Evolutionary conservation across 2,329 filamentous ascomycete genomes (phyloP).

Genomic region (Rhynchosporium secalis): DNA sequence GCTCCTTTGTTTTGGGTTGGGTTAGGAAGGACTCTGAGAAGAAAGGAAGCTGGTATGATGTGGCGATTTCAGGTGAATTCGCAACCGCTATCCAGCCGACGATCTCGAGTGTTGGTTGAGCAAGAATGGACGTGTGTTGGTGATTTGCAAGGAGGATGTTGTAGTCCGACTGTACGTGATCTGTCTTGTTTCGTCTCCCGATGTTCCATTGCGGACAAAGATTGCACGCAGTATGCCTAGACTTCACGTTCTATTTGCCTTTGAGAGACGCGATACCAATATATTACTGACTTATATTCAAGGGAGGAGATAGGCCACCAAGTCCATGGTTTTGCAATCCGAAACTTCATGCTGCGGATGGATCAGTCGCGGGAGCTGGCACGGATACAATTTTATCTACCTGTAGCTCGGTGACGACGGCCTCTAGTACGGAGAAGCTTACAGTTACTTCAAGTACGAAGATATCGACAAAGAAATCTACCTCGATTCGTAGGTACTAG

Average conservation of each 20-base stretch:
- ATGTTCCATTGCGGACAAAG: not conserved
- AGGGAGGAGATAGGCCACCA: slow-evolving; percentile 10
- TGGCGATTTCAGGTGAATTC: slow-evolving; percentile 1
- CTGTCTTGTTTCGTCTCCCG: rapidly evolving
- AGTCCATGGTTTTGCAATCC: slow-evolving; percentile 15
- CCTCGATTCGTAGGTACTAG: not conserved
- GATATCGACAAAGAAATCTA: not conserved
- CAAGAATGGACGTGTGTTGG: slow-evolving; percentile 2
- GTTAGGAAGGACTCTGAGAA: not conserved
- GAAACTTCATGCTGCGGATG: slow-evolving; percentile 7
- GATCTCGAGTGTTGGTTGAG: not conserved
- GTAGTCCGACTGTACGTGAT: slow-evolving; percentile 1
- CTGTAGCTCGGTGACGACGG: not conserved
- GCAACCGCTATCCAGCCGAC: not conserved
- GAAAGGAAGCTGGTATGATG: not conserved
- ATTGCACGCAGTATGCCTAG: no score
- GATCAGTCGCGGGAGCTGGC: not conserved
- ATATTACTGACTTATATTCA: not conserved
- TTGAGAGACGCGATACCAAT: no score
- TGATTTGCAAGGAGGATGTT: slow-evolving; percentile 10
- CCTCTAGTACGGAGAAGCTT: not conserved
- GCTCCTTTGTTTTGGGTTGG: not conserved
- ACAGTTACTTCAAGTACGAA: not conserved
- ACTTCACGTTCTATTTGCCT: no score
- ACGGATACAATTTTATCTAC: not conserved